phyloP scores from a whole-genome alignment of 495 filamentous ascomycete genomes.

The Schizothecium vesticola region DNA sequence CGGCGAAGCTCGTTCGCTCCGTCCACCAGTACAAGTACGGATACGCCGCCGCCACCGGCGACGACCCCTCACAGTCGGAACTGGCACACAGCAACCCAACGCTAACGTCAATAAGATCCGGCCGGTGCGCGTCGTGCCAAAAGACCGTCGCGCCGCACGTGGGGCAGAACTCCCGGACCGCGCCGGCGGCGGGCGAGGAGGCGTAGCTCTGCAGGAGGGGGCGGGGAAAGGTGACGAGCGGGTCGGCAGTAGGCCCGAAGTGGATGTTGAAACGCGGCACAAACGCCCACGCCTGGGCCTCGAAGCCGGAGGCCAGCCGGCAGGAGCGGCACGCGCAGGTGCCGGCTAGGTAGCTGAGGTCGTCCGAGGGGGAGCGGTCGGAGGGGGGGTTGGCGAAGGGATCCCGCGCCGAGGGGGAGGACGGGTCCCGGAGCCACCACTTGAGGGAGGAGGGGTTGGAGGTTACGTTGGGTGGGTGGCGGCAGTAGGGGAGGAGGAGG shows the following conservation, averaged over 20 bases:
- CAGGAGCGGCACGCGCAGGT: constrained; percentile 63
- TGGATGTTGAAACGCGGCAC: constrained; percentile 57
- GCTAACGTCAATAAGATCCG: constrained; percentile 60
- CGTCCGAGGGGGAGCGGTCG: constrained; percentile 9
- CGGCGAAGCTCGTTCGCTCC: constrained; percentile 54
- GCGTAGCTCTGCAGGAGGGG: constrained; percentile 44
- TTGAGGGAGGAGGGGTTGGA: constrained; percentile 33
- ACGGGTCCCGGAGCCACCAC: constrained; percentile 33
- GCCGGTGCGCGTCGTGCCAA: constrained; percentile 54
- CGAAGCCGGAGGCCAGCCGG: constrained; percentile 57
- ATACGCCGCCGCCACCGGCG: constrained; percentile 51
- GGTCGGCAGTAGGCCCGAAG: constrained; percentile 13
- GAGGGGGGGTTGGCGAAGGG: not conserved
- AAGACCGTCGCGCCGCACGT: constrained; percentile 63
- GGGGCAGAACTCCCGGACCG: constrained; percentile 59
- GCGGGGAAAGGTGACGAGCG: constrained; percentile 27
- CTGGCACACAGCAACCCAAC: constrained; percentile 48
- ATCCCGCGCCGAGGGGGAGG: constrained; percentile 7
- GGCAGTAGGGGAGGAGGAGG: constrained; percentile 26
- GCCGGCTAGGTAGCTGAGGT: constrained; percentile 51
- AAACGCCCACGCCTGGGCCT: constrained; percentile 66
- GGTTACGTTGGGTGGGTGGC: constrained; percentile 39
- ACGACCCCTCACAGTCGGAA: constrained; percentile 14
- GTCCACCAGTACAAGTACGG: constrained; percentile 58
- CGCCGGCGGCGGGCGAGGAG: constrained; percentile 41